Evolutionary conservation across 495 filamentous ascomycete genomes (phyloP), one percentile per base, ranked within the genome.

Genomic region (Filosporella fistucella): DNA sequence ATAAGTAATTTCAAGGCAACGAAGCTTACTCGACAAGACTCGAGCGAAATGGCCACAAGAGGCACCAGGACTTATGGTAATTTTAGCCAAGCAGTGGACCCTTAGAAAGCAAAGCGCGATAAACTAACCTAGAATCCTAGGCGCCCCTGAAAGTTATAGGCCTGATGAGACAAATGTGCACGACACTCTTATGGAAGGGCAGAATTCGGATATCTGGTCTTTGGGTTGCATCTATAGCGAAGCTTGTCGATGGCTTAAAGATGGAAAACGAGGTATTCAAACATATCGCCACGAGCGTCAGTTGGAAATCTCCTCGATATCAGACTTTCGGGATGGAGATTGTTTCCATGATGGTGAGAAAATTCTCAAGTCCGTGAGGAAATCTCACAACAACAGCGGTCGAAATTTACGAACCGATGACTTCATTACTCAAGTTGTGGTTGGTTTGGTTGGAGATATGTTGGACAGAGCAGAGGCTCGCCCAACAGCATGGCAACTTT

Each of bases 191-290:
- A n/a, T n/a, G 1, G 20, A 29, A 12, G 13, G 20, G 11, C 23
- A 43, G 6, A 33, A 41, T 18, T 14, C 20, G 22, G 72, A 75
- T 46, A 68, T 75, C 8, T 76, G 69, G 64, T 68, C 70, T 0
- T 52, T 74, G 7, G 70, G 68, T 1, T 69, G 69, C 45, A 58
- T 75, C 13, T 58, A 64, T 14, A 75, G 70, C 36, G 69, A 73
- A 51, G 68, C 59, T 32, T 59, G 59, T 7, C 59, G 63, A 12
- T 76, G 70, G 71, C 50, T 68, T 5, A 57, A 52, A 1, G 48
- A 62, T 10, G 70, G 65, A 0, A 47, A 40, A 25, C 40, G 59
- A 7, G 56, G 60, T 35, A 56, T 71, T 10, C 30, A 20, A 1
- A 50, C 64, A 6, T 76, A 74, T 51, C 60, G 54, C 4, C 28